Evolutionary conservation across 2,329 filamentous ascomycete species (phyloP).

Genomic region (Aspergillus persii): DNA sequence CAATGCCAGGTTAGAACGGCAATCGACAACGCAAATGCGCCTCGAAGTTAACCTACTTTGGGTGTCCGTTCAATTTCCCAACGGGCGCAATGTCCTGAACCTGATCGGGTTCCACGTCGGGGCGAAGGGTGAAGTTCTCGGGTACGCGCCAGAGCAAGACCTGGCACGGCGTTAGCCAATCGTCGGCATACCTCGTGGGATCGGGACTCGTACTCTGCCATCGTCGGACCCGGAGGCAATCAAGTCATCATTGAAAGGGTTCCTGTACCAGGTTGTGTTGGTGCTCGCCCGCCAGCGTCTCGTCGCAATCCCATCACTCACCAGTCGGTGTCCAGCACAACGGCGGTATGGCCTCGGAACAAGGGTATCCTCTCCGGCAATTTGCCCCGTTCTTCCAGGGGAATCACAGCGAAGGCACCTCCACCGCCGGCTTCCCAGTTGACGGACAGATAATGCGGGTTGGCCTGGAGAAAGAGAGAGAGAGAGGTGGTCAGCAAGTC

Average conservation of each 20-base stretch:
- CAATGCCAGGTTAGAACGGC: background rate
- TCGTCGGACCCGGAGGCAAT: slow-evolving; percentile 95
- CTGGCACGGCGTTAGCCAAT: slow-evolving; percentile 22
- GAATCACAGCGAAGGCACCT: slow-evolving; percentile 94
- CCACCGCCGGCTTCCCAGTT: slow-evolving; percentile 98
- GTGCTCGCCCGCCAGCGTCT: slow-evolving; percentile 1
- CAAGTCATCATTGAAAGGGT: slow-evolving; percentile 91
- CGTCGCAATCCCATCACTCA: slow-evolving; percentile 42
- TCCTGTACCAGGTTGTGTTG: slow-evolving; percentile 55
- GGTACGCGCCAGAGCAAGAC: slow-evolving; percentile 97
- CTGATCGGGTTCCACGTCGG: slow-evolving; percentile 72
- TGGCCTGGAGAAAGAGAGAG: slow-evolving; percentile 60
- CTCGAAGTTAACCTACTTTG: slow-evolving; percentile 58
- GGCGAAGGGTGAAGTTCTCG: slow-evolving; percentile 77
- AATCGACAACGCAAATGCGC: background rate
- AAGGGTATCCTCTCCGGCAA: slow-evolving; percentile 89
- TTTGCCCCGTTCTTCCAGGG: slow-evolving; percentile 83
- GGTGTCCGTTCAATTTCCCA: slow-evolving; percentile 79
- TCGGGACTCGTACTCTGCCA: slow-evolving; percentile 62
- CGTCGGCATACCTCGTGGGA: background rate
- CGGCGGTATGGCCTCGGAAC: slow-evolving; percentile 92
- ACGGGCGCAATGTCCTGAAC: slow-evolving; percentile 77
- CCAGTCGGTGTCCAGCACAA: slow-evolving; percentile 98
- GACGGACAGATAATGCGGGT: slow-evolving; percentile 92
- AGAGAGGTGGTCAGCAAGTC: slow-evolving; percentile 9